phyloP scores from a whole-genome alignment of 2,329 filamentous ascomycete species.

The Botrytis medusae region DNA sequence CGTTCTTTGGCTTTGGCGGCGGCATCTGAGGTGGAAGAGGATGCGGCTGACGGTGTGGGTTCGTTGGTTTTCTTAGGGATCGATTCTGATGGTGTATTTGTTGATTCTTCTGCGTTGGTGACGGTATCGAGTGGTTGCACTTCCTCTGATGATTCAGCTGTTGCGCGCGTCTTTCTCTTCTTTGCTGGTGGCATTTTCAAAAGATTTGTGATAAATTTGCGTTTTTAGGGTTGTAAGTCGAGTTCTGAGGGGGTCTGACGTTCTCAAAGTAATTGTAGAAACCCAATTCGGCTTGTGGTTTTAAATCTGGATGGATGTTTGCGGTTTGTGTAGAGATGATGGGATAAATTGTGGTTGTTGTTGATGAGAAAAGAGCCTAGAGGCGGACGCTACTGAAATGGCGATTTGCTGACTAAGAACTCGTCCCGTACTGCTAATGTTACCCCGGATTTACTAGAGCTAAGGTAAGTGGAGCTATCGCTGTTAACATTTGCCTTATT shows the following conservation, averaged over 20 bases:
- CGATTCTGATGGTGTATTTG: constrained; percentile 21
- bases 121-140: constrained; percentile 6
- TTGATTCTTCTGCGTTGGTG: constrained; percentile 21
- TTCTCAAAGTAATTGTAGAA: background rate
- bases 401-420: constrained; percentile 8
- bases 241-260: constrained; percentile 3
- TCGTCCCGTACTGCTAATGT: background rate
- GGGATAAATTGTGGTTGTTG: constrained; percentile 2
- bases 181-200: constrained; percentile 46
- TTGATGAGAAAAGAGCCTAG: background rate
- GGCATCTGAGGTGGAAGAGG: constrained; percentile 35
- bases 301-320: background rate
- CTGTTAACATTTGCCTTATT: background rate
- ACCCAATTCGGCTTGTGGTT: too few species aligned
- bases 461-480: background rate
- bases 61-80: background rate
- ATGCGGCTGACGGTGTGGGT: constrained; percentile 3
- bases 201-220: too few species aligned
- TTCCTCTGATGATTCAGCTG: constrained; percentile 27
- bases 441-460: constrained; percentile 17
- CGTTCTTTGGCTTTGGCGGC: constrained; percentile 60
- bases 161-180: constrained; percentile 46
- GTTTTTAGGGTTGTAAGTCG: background rate
- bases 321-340: background rate
- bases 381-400: background rate